Evolutionary conservation across 2,329 filamentous ascomycete species (phyloP).

Genomic region (Mycosphaerella arachidis): DNA sequence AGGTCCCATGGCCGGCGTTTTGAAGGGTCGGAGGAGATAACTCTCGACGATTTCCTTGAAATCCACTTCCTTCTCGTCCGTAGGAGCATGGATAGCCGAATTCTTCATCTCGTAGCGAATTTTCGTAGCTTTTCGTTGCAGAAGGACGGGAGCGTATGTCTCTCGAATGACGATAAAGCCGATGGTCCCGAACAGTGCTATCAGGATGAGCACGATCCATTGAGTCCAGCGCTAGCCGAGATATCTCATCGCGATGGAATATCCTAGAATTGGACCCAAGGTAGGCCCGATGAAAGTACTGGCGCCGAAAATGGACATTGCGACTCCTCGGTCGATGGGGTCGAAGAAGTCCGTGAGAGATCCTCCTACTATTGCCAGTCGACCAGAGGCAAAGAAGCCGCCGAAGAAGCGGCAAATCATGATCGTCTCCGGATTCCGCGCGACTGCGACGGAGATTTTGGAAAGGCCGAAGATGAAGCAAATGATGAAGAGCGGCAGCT

Average conservation of each 20-base stretch:
- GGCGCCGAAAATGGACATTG: conserved; percentile 23
- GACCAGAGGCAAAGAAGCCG: conserved; percentile 49
- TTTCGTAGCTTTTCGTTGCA: conserved; percentile 46
- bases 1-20: conserved; percentile 36
- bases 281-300: conserved; percentile 27
- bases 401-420: conserved; percentile 53
- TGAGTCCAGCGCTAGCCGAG: conserved; percentile 31
- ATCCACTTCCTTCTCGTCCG: conserved; percentile 41
- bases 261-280: conserved; percentile 25
- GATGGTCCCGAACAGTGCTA: conserved; percentile 40
- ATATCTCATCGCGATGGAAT: conserved; percentile 25
- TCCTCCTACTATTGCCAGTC: conserved; percentile 46
- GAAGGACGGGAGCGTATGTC: conserved; percentile 42
- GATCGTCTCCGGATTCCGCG: conserved; percentile 51
- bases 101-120: conserved; percentile 52
- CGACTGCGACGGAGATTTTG: conserved; percentile 52
- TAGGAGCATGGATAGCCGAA: conserved; percentile 28
- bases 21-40: conserved; percentile 47
- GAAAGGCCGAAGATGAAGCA: conserved; percentile 48
- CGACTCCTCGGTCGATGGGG: conserved; percentile 26
- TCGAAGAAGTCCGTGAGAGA: conserved; percentile 26
- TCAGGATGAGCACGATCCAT: conserved; percentile 37
- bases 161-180: conserved; percentile 48
- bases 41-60: conserved; percentile 47
- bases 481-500: conserved; percentile 33